Percentiles rank a stretch among this genome's conserved stretches.
These are phyloP conservation scores for Thamnidium elegans DNA, from an alignment of 192 early-diverging fungal species.

Conservation along the genomic window DNA sequence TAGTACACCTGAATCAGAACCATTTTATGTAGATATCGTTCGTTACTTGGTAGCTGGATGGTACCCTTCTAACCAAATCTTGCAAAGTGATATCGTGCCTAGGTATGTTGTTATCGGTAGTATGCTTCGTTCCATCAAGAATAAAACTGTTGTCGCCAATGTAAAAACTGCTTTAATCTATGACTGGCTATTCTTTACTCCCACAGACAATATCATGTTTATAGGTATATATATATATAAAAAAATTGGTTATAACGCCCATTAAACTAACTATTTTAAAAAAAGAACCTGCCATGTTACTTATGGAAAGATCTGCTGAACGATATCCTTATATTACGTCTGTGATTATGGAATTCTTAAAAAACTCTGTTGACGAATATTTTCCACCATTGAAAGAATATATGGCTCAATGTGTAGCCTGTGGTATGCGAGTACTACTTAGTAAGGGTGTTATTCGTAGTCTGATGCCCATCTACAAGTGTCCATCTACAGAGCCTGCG, in stretches of 20 bases:
- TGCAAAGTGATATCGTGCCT: conserved; percentile 68
- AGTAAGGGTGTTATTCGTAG: conserved; percentile 56
- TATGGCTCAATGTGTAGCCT: conserved; percentile 46
- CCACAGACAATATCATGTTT: conserved; percentile 71
- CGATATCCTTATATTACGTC: conserved; percentile 61
- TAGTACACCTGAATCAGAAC: conserved; percentile 54
- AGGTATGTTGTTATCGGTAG: conserved; percentile 67
- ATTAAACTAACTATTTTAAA: background rate
- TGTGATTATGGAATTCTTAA: conserved; percentile 70
- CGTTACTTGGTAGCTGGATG: conserved; percentile 70
- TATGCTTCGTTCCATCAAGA: conserved; percentile 56
- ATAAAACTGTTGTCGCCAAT: conserved; percentile 57
- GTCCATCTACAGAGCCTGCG: conserved; percentile 20
- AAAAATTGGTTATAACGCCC: background rate
- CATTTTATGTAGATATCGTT: conserved; percentile 64
- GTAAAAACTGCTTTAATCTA: conserved; percentile 74
- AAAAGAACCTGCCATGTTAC: conserved; percentile 70
- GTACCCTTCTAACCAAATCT: conserved; percentile 69
- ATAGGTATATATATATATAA: conserved; percentile 51
- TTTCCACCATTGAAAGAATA: conserved; percentile 45
- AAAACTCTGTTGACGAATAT: conserved; percentile 58
- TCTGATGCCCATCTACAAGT: conserved; percentile 30
- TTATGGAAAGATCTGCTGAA: conserved; percentile 67
- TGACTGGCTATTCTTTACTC: conserved; percentile 76
- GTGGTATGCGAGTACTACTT: conserved; percentile 57